Evolutionary conservation across 768 basidiomycete species (phyloP), one percentile per base, ranked within the genome.

Genomic region (Dendrothele bispora): DNA sequence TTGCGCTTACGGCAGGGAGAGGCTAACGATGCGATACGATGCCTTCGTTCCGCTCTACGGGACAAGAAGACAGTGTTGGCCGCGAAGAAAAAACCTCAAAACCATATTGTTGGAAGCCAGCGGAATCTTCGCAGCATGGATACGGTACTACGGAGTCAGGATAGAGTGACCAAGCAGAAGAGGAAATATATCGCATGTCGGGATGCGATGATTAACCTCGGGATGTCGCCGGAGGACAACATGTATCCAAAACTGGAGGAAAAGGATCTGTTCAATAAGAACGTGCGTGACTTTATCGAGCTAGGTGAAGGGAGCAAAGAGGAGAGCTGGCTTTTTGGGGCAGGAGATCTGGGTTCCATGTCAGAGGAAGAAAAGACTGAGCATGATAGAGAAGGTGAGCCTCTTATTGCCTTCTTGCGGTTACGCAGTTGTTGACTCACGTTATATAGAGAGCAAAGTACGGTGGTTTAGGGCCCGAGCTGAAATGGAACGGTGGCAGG

Each of bases 401-500:
- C 11, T 43, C 35, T 39, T 14, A 34, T 17, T 38, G 28, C 25
- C 48, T 32, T 50, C 12, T 39, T 14, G 27, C 29, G 5, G 17
- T 20, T 17, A n/a, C n/a, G n/a, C n/a, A n/a, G n/a, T n/a, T n/a
- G n/a, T 28, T 39, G 17, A 49, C n/a, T 5, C 48, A 11, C 7
- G 12, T 14, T 14, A n/a, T n/a, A n/a, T 30, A 55, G 54, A 36
- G n/a, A 36, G 32, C 20, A 39, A 47, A 18, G 56, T 58, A 15
- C 51, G 53, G 28, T 58, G 56, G 54, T 55, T 53, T 39, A 36
- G 56, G 36, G 32, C 52, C 8, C 39, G 48, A 3, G 54, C 53
- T 5, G 35, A 49, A 17, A 34, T 48, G 26, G 41, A 51, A 22
- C 48, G 46, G 10, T 58, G 56, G 48, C 41, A 37, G 17, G 56